phyloP scores from a whole-genome alignment of 1,139 yeast species.

The Saccharomyces hybrid region DNA sequence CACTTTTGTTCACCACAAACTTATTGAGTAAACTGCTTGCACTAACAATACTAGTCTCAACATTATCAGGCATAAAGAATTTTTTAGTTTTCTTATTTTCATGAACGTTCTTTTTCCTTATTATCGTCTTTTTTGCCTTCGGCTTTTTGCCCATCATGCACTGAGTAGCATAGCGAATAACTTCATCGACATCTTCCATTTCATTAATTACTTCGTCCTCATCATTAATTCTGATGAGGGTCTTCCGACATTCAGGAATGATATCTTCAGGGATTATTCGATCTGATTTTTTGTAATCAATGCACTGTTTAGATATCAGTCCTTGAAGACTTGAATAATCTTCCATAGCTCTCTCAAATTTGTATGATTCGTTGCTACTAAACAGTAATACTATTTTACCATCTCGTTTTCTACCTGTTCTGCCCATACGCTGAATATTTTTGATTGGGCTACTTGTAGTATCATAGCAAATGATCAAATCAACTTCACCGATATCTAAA shows the following conservation, averaged over 20 bases:
- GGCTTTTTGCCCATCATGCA: slow-evolving; percentile 34
- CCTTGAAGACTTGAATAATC: slow-evolving; percentile 76
- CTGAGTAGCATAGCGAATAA: slow-evolving; percentile 52
- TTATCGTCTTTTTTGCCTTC: slow-evolving; percentile 11
- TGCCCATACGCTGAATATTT: slow-evolving; percentile 91
- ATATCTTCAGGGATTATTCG: slow-evolving; percentile 57
- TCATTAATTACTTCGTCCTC: slow-evolving; percentile 52
- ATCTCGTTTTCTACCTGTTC: slow-evolving; percentile 92
- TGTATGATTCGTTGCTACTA: slow-evolving; percentile 68
- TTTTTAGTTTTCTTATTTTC: slow-evolving; percentile 30
- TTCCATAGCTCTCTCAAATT: slow-evolving; percentile 77
- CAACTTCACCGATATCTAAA: slow-evolving; percentile 95
- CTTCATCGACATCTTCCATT: slow-evolving; percentile 62
- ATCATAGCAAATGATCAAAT: slow-evolving; percentile 83
- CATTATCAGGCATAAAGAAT: slow-evolving; percentile 78
- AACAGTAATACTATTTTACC: slow-evolving; percentile 77
- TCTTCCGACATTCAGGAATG: slow-evolving; percentile 50
- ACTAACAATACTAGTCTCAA: slow-evolving; percentile 56
- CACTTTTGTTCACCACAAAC: slow-evolving; percentile 5
- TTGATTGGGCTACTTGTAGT: slow-evolving; percentile 91
- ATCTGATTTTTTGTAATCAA: slow-evolving; percentile 43
- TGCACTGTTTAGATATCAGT: slow-evolving; percentile 35
- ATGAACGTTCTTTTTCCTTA: slow-evolving; percentile 10
- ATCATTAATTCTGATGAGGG: slow-evolving; percentile 56
- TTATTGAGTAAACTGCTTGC: slow-evolving; percentile 47